Conservation (phyloP, 1,284 basidiomycete genomes). For the Moesziomyces parantarcticus region DNA sequence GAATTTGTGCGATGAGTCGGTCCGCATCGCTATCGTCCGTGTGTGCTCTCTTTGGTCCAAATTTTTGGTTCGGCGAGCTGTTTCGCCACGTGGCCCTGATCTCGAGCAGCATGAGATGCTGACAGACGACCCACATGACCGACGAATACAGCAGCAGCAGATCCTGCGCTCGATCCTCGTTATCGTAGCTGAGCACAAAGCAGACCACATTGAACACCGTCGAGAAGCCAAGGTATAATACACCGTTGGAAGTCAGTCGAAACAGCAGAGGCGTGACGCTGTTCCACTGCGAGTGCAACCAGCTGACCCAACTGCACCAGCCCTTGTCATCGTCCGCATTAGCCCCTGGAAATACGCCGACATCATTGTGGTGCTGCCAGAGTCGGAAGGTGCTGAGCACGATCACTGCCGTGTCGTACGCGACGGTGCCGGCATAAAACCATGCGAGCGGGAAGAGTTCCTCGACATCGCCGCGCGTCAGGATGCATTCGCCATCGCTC, state of each 20-base stretch:
- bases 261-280: conserved; percentile 50
- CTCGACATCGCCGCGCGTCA: conserved; percentile 19
- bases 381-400: conserved; percentile 50
- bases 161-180: conserved; percentile 41
- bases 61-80: not conserved
- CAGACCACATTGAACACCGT: conserved; percentile 55
- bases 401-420: conserved; percentile 47
- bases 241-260: conserved; percentile 47
- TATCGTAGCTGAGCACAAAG: conserved; percentile 33
- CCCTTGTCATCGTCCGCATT: conserved; percentile 5
- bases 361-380: conserved; percentile 32
- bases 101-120: conserved; percentile 52
- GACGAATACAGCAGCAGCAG: conserved; percentile 50
- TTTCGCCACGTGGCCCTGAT: conserved; percentile 41
- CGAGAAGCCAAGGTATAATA: conserved; percentile 49
- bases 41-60: not conserved
- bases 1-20: conserved; percentile 17
- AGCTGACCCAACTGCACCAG: conserved; percentile 4
- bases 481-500: conserved; percentile 35
- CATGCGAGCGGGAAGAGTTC: conserved; percentile 42
- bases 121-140: conserved; percentile 55
- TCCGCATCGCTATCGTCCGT: conserved; percentile 20
- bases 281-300: conserved; percentile 27
- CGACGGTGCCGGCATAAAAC: conserved; percentile 51
- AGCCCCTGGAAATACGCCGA: conserved; percentile 7